Percentiles rank a stretch among this genome's conserved stretches.
These are phyloP conservation scores for Albizia julibrissin DNA, from an alignment of 306 rosid genomes.

Conservation along the genomic window DNA sequence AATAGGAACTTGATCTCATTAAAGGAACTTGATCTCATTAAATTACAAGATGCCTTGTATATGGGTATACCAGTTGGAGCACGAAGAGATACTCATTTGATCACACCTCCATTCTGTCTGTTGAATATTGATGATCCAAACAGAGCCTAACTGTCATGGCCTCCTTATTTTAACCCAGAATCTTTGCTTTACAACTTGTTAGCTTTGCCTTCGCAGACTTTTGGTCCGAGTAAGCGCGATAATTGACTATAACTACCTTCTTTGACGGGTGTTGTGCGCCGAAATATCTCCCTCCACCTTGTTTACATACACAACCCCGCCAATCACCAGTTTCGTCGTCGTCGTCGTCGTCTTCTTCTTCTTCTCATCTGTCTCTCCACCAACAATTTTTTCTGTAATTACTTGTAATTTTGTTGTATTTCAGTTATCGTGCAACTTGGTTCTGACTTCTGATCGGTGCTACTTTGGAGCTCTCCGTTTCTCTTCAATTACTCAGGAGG, in stretches of 20 bases:
- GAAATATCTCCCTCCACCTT: background rate
- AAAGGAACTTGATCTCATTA: too few species aligned
- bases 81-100: background rate
- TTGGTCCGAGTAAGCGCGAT: background rate
- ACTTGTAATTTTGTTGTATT: background rate
- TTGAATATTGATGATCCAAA: background rate
- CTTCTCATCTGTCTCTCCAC: background rate
- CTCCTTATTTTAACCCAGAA: background rate
- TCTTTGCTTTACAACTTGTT: background rate
- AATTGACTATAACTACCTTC: background rate
- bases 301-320: background rate
- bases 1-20: too few species aligned
- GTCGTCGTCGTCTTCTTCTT: background rate
- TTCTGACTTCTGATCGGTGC: background rate
- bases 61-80: too few species aligned
- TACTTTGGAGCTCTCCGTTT: conserved; percentile 16
- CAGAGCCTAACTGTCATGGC: background rate
- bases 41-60: too few species aligned
- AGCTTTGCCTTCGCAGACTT: background rate
- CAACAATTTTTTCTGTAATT: background rate
- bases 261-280: conserved; percentile 13
- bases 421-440: background rate
- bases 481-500: background rate
- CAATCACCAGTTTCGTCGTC: background rate
- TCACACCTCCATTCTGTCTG: background rate